Percentiles rank a stretch among this genome's conserved stretches.
Conservation (phyloP, 306 rosid species). For the Begonia peltatifolia region DNA sequence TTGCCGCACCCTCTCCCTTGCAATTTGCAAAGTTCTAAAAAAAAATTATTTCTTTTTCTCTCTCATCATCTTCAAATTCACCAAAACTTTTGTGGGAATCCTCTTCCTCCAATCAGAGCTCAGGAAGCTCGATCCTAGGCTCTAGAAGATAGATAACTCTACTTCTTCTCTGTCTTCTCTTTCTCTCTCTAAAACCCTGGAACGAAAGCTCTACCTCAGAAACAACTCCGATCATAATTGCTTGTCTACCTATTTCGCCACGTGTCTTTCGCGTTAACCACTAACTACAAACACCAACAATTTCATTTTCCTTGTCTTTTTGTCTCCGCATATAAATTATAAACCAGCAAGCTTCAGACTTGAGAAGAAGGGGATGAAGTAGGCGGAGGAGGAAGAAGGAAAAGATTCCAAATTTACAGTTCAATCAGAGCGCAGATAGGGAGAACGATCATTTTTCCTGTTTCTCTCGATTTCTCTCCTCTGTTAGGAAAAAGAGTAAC, state of each 20-base stretch:
- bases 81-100: conserved; percentile 36
- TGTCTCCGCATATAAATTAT: conserved; percentile 15
- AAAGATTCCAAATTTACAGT: conserved; percentile 5
- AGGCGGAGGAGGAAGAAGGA: not conserved
- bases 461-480: not conserved
- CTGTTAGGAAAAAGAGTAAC: conserved; percentile 15
- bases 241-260: conserved; percentile 23
- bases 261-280: conserved; percentile 43
- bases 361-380: not conserved
- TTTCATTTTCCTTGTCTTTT: conserved; percentile 8
- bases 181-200: conserved; percentile 7
- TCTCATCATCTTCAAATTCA: conserved; percentile 32
- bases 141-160: conserved; percentile 21
- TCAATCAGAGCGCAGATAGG: not conserved
- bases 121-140: conserved; percentile 43
- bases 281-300: conserved; percentile 15
- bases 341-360: conserved; percentile 10
- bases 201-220: conserved; percentile 24
- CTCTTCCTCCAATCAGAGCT: conserved; percentile 47
- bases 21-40: too few relatives aligned
- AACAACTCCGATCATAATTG: conserved; percentile 3
- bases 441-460: not conserved
- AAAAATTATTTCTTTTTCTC: conserved; percentile 15
- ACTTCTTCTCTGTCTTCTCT: not conserved
- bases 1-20: not conserved